These are phyloP conservation scores for Clarireedia sp. DNA, from an alignment of 2,329 filamentous ascomycete genomes.

Conservation along the genomic window DNA sequence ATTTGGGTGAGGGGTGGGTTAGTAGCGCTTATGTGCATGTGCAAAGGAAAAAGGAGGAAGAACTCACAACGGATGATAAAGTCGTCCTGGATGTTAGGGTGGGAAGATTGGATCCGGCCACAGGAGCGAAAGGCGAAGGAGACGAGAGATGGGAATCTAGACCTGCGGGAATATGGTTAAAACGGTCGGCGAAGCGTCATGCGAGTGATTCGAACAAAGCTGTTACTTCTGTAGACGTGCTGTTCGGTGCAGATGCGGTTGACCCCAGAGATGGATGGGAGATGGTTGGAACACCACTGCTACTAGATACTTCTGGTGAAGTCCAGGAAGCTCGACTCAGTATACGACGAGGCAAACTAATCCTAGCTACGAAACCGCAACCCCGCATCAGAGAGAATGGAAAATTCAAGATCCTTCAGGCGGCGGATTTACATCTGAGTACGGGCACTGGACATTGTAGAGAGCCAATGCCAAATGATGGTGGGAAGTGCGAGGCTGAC, in stretches of 20 bases:
- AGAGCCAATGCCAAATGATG: conserved; percentile 73
- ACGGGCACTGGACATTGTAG: conserved; percentile 82
- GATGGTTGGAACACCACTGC: conserved; percentile 63
- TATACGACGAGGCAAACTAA: conserved; percentile 62
- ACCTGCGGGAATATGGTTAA: conserved; percentile 61
- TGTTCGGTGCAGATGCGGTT: conserved; percentile 69
- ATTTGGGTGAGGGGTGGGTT: conserved; percentile 55
- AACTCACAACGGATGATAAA: conserved; percentile 50
- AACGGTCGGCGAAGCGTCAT: conserved; percentile 39
- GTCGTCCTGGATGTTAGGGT: conserved; percentile 60
- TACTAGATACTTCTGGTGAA: conserved; percentile 56
- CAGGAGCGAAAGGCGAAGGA: conserved; percentile 42
- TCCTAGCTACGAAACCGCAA: conserved; percentile 57
- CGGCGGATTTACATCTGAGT: conserved; percentile 88
- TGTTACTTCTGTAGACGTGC: conserved; percentile 60
- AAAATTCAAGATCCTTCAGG: conserved; percentile 94
- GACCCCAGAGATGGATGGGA: conserved; percentile 84
- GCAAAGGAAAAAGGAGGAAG: conserved; percentile 62
- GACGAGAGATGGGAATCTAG: conserved; percentile 59
- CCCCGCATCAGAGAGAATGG: conserved; percentile 80
- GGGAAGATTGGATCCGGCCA: conserved; percentile 50
- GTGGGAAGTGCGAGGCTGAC: conserved; percentile 82
- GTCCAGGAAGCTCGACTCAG: conserved; percentile 67
- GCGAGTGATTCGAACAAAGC: conserved; percentile 38
- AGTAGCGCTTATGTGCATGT: conserved; percentile 61